Evolutionary conservation across 2,329 filamentous ascomycete species (phyloP), one percentile per base, ranked within the genome.

Genomic region (Sporothrix curviconia): DNA sequence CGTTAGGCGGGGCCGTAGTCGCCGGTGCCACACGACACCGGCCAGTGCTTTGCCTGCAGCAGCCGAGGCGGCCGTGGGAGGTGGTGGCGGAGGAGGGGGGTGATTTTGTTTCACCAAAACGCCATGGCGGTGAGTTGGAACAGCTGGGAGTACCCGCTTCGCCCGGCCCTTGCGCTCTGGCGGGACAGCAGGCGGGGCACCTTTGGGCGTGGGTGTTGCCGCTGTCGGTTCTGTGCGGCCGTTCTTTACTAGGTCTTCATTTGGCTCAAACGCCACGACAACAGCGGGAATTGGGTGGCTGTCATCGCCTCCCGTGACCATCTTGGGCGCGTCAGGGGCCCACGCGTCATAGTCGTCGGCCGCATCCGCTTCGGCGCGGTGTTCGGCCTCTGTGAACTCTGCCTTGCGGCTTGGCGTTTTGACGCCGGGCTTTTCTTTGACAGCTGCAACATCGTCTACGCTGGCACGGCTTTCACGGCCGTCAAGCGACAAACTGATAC

Each of bases 381-480:
- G 55, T 24, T 47, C 49, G 24, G 42, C 60, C 28, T 53, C 57
- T 37, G 53, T 39, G 17, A 51, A 64, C 14, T 68, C 69, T 47
- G 70, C 68, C 60, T 75, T 83, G 47, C 86, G 79, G 67, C 89
- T 90, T 6, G 89, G 90, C 17, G 90, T 91, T 65, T 91, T 85
- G 22, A 92, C 83, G 1, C 88, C 90, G 0, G 90, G 90, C 69
- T 89, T 91, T 71, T 92, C 90, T 69, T 80, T 89, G 44, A 91
- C 87, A 11, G 83, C 82, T 7, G 90, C 90, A 42, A 95, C 83
- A 64, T 94, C 87, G 34, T 83, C 77, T 47, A 94, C 86, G 66
- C 88, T 92, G 62, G 90, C 75, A 65, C 79, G 84, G 68, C 90
- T 95, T 49, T 81, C 82, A n/a, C 80, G 81, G 53, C 88, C 52